Evolutionary conservation across 2,329 filamentous ascomycete species (phyloP).

Genomic region (Epichloe baconii): DNA sequence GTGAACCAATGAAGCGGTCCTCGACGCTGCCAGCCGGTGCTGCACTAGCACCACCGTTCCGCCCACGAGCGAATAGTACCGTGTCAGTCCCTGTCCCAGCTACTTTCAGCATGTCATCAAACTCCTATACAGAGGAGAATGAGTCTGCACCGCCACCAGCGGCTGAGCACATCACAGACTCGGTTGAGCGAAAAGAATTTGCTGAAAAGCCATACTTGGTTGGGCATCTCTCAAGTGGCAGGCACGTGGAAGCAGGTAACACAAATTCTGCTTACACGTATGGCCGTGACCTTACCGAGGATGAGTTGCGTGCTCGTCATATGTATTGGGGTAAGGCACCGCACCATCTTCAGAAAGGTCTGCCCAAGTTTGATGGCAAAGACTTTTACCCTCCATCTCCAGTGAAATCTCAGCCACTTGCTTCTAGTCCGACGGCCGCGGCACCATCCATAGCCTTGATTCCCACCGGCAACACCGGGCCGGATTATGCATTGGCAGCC

Average conservation of each 20-base stretch:
- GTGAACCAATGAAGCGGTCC: constrained; percentile 19
- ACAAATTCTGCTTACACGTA: constrained; percentile 43
- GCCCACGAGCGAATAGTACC: constrained; percentile 22
- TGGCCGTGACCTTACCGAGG: constrained; percentile 40
- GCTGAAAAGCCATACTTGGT: constrained; percentile 38
- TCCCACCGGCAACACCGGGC: constrained; percentile 1
- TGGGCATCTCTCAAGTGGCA: constrained; percentile 34
- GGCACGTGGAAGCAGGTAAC: constrained; percentile 26
- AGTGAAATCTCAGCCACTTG: constrained; percentile 4
- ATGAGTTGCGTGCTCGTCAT: constrained; percentile 44
- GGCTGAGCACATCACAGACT: constrained; percentile 3
- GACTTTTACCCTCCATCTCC: constrained; percentile 49
- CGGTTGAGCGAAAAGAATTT: constrained; percentile 6
- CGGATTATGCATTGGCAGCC: neutral
- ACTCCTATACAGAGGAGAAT: constrained; percentile 2
- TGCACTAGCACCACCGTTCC: constrained; percentile 36
- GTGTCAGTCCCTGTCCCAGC: constrained; percentile 7
- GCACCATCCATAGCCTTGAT: neutral
- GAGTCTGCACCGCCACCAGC: neutral
- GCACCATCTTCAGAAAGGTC: constrained; percentile 33
- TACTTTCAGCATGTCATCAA: neutral
- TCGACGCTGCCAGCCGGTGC: constrained; percentile 31
- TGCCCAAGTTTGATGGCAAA: constrained; percentile 53
- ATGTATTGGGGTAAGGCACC: constrained; percentile 49
- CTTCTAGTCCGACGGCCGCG: neutral